A percentile compares a stretch with the other conserved stretches of the same genome.
Conservation (phyloP, 2,329 filamentous ascomycete species). For the Penicillium sp. region DNA sequence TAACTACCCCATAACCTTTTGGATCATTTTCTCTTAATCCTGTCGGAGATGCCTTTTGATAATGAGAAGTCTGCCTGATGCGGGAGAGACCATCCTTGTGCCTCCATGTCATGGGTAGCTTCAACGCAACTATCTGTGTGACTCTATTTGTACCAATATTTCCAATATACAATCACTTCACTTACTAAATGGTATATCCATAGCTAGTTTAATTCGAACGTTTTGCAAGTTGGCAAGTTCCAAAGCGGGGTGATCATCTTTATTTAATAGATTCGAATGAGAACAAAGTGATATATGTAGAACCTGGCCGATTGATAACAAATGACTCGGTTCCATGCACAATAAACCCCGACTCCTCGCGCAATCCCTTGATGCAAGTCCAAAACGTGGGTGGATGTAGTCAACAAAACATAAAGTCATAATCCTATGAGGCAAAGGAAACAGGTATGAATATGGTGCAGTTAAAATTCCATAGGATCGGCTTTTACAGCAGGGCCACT, state of each 20-base stretch:
- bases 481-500: conserved; percentile 40
- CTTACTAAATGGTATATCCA: background rate
- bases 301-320: background rate
- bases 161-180: conserved; percentile 8
- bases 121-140: background rate
- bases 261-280: background rate
- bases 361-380: background rate
- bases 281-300: background rate
- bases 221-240: background rate
- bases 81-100: conserved; percentile 14
- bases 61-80: background rate
- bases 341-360: background rate
- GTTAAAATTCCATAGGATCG: conserved; percentile 65
- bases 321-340: background rate
- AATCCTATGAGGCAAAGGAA: conserved; percentile 2
- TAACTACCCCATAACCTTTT: conserved; percentile 37
- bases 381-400: background rate
- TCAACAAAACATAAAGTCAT: conserved; percentile 21
- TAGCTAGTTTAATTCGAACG: background rate
- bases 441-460: background rate
- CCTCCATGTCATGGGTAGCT: conserved; percentile 33
- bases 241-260: background rate
- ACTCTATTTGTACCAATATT: conserved; percentile 11
- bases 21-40: conserved; percentile 29
- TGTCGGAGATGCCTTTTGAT: background rate